A percentile compares a stretch with the other conserved stretches of the same genome.
Conservation (phyloP, 2,329 filamentous ascomycete genomes). For the Stachybotrys echinatus region DNA sequence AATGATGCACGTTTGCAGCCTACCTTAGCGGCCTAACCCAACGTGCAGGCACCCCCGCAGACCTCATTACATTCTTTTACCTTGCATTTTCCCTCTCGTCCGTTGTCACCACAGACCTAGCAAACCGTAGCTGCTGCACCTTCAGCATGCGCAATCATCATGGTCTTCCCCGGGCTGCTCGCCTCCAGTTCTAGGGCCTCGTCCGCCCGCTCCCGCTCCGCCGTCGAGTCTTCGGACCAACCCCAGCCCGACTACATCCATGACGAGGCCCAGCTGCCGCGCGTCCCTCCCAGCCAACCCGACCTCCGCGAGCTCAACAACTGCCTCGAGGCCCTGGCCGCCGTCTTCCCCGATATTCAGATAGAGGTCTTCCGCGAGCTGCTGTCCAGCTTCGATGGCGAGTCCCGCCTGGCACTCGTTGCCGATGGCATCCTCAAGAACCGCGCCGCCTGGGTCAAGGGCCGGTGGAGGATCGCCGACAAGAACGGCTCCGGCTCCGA, state of each 20-base stretch:
- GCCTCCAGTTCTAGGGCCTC: constrained; percentile 33
- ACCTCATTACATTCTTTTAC: no score
- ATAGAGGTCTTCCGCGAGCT: constrained; percentile 80
- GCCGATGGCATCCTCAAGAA: constrained; percentile 73
- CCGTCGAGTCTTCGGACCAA: constrained; percentile 13
- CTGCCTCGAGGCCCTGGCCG: constrained; percentile 61
- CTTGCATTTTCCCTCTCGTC: not conserved
- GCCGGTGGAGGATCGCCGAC: constrained; percentile 51
- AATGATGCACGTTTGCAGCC: not conserved
- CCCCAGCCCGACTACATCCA: constrained; percentile 38
- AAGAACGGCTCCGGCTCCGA: constrained; percentile 23
- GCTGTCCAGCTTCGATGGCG: constrained; percentile 67
- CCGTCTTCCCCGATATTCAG: constrained; percentile 75
- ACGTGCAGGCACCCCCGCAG: not conserved
- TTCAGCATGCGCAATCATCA: constrained; percentile 34
- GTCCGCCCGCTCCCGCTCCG: constrained; percentile 18
- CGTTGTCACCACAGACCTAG: not conserved
- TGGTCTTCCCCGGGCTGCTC: constrained; percentile 46
- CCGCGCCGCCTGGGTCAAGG: constrained; percentile 64
- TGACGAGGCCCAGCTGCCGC: constrained; percentile 49
- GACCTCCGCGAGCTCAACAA: constrained; percentile 66
- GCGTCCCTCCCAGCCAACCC: constrained; percentile 44
- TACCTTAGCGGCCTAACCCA: not conserved
- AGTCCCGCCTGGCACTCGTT: constrained; percentile 71
- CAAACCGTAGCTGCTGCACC: not conserved